Evolutionary conservation across 2,329 filamentous ascomycete species (phyloP).

Genomic region (Dactylellina parvicollis): DNA sequence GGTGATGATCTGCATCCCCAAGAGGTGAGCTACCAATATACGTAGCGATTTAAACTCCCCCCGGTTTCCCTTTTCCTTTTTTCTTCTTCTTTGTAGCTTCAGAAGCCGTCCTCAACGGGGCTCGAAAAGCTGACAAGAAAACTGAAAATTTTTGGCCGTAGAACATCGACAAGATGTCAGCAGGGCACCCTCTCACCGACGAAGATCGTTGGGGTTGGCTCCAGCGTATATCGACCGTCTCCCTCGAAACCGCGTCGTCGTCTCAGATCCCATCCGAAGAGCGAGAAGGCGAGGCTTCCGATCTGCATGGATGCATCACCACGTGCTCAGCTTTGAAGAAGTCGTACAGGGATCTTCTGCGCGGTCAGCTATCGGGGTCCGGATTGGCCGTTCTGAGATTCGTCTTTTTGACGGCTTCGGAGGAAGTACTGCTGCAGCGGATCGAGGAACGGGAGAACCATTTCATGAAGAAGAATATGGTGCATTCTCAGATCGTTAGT

Average conservation of each 20-base stretch:
- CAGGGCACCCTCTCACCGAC: slow-evolving; percentile 85
- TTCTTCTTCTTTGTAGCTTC: not conserved
- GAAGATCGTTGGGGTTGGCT: slow-evolving; percentile 98
- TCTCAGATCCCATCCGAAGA: slow-evolving; percentile 62
- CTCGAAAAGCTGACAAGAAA: no score
- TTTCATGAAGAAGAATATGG: slow-evolving; percentile 53
- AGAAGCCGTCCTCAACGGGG: no score
- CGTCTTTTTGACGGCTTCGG: slow-evolving; percentile 44
- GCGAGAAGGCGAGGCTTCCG: slow-evolving; percentile 67
- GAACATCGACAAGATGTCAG: slow-evolving; percentile 91
- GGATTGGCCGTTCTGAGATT: slow-evolving; percentile 29
- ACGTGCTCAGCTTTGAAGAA: slow-evolving; percentile 92
- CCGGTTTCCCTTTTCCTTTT: no score
- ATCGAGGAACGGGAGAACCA: slow-evolving; percentile 44
- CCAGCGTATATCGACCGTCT: slow-evolving; percentile 74
- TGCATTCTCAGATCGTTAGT: slow-evolving; percentile 40
- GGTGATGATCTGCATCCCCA: slow-evolving; percentile 49
- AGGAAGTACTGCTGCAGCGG: slow-evolving; percentile 36
- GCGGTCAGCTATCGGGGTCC: slow-evolving; percentile 21
- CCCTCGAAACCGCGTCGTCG: slow-evolving; percentile 19
- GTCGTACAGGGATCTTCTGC: slow-evolving; percentile 40
- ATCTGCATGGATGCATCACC: slow-evolving; percentile 79
- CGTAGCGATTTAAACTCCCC: not conserved
- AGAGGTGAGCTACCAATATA: slow-evolving; percentile 25
- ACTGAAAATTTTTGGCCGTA: not conserved